Conservation (phyloP, 495 filamentous ascomycete species). For the Penicillium subrubescens region DNA sequence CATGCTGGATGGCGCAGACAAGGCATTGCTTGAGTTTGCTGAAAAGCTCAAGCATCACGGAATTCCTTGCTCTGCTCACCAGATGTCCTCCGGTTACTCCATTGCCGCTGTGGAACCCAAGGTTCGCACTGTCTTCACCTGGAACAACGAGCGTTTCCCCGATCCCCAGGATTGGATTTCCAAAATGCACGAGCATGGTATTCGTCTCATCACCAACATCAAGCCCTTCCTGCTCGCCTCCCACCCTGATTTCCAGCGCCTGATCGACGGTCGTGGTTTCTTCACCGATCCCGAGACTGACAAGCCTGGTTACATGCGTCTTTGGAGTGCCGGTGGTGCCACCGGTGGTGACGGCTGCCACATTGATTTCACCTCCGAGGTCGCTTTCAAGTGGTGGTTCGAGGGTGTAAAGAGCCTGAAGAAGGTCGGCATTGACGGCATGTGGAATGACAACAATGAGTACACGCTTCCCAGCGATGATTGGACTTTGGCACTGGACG, state of each 20-base stretch:
- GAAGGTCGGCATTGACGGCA: slow-evolving; percentile 63
- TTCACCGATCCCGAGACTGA: slow-evolving; percentile 60
- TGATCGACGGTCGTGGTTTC: slow-evolving; percentile 56
- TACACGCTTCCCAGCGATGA: slow-evolving; percentile 66
- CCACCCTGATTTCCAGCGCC: slow-evolving; percentile 62
- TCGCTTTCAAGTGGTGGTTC: slow-evolving; percentile 70
- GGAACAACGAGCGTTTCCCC: slow-evolving; percentile 67
- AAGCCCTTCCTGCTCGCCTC: slow-evolving; percentile 68
- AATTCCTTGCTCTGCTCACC: slow-evolving; percentile 71
- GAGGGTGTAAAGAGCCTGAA: slow-evolving; percentile 62
- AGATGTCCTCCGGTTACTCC: slow-evolving; percentile 72
- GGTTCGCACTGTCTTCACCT: slow-evolving; percentile 71
- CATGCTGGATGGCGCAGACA: slow-evolving; percentile 61
- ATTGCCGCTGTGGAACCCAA: slow-evolving; percentile 66
- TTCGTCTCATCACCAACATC: slow-evolving; percentile 68
- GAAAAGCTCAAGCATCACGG: slow-evolving; percentile 60
- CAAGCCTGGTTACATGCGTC: slow-evolving; percentile 55
- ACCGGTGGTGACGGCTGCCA: slow-evolving; percentile 69
- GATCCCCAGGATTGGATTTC: slow-evolving; percentile 62
- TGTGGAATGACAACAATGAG: slow-evolving; percentile 81
- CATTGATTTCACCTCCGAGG: slow-evolving; percentile 67
- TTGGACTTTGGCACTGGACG: slow-evolving; percentile 59
- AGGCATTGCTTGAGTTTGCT: slow-evolving; percentile 61
- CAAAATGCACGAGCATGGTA: slow-evolving; percentile 61
- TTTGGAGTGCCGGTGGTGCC: slow-evolving; percentile 70